These are phyloP conservation scores for Myriosclerotinia curreyana DNA, from an alignment of 2,329 filamentous ascomycete species.

Conservation along the genomic window DNA sequence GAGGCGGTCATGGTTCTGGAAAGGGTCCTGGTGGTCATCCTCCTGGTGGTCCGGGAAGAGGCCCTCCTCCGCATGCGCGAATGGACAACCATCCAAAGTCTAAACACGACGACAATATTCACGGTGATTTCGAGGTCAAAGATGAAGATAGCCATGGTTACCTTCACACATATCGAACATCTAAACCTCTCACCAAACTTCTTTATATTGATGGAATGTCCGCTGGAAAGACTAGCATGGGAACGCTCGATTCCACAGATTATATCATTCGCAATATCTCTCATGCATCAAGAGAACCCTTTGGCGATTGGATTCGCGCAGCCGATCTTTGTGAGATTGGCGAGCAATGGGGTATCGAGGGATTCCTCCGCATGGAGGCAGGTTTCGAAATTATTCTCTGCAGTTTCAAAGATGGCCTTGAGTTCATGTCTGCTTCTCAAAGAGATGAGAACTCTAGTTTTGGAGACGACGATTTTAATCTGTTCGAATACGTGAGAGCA, in stretches of 20 bases:
- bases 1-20: slow-evolving; percentile 18
- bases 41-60: slow-evolving; percentile 9
- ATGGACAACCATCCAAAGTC: neutral
- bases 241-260: slow-evolving; percentile 68
- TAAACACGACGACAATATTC: neutral
- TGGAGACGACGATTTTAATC: slow-evolving; percentile 2
- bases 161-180: slow-evolving; percentile 63
- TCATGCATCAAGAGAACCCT: slow-evolving; percentile 23
- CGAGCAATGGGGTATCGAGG: slow-evolving; percentile 56
- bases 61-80: slow-evolving; percentile 16
- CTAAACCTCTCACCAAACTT: slow-evolving; percentile 52
- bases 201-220: slow-evolving; percentile 70
- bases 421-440: slow-evolving; percentile 30
- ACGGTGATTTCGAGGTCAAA: neutral
- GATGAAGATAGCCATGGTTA: slow-evolving; percentile 47
- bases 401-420: slow-evolving; percentile 48
- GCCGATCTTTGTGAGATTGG: slow-evolving; percentile 54
- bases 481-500: slow-evolving; percentile 42
- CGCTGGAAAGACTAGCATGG: slow-evolving; percentile 62
- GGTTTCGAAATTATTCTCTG: slow-evolving; percentile 71
- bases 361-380: slow-evolving; percentile 63
- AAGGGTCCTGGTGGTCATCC: slow-evolving; percentile 7
- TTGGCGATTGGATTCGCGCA: slow-evolving; percentile 53
- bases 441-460: slow-evolving; percentile 22
- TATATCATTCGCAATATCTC: slow-evolving; percentile 46